Percentiles rank a stretch among this genome's conserved stretches.
These are phyloP conservation scores for Alloteropsis semialata DNA, from an alignment of 176 grass and related monocot species.

Conservation along the genomic window DNA sequence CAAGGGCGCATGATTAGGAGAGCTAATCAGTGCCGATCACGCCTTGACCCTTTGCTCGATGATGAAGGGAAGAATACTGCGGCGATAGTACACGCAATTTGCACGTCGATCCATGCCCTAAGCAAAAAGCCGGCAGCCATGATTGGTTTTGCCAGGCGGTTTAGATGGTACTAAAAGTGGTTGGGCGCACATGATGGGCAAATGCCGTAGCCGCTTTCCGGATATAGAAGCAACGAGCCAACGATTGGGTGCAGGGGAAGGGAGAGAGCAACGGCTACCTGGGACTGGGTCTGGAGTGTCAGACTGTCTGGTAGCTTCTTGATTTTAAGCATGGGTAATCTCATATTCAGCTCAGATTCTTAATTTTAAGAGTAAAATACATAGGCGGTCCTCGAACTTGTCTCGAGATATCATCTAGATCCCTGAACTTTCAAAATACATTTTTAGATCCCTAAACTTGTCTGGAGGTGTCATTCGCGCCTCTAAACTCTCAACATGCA, in stretches of 20 bases:
- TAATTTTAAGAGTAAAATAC: too few species aligned
- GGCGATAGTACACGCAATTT: constrained; percentile 33
- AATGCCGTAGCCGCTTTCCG: constrained; percentile 35
- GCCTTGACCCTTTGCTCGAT: constrained; percentile 10
- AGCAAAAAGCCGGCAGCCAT: constrained; percentile 5
- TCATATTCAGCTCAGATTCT: not conserved
- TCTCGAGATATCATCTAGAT: too few species aligned
- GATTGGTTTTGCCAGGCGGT: constrained; percentile 21
- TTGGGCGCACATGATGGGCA: constrained; percentile 46
- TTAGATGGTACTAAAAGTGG: constrained; percentile 22
- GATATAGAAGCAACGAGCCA: constrained; percentile 28
- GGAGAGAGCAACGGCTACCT: not conserved
- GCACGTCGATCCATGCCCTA: constrained; percentile 20
- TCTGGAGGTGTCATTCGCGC: too few species aligned
- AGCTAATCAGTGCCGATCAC: constrained; percentile 35
- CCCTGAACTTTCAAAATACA: too few species aligned
- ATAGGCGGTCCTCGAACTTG: too few species aligned
- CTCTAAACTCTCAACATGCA: too few species aligned
- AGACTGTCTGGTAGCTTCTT: not conserved
- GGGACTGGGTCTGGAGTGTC: not conserved
- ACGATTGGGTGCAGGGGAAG: too few species aligned
- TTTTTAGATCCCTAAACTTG: too few species aligned
- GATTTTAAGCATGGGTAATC: not conserved
- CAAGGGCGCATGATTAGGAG: constrained; percentile 26
- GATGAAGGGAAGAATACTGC: constrained; percentile 16